Conservation (phyloP, 352 stramenopile genomes). For the Globisporangium parvum region DNA sequence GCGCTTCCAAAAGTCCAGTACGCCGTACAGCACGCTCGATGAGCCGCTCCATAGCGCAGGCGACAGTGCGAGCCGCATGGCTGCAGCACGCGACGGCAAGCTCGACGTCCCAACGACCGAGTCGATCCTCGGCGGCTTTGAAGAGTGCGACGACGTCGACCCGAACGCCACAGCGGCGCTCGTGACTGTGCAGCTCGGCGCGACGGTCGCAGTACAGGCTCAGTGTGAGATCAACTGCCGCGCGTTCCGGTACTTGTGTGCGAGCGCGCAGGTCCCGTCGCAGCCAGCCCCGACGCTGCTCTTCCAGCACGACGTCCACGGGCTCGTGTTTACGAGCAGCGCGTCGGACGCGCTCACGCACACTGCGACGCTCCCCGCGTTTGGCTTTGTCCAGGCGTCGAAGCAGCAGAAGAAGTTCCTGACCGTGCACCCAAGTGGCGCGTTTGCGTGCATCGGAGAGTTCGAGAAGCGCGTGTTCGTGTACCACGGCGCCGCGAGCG, state of each 20-base stretch:
- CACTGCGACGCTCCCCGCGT: conserved; percentile 55
- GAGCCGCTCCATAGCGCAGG: conserved; percentile 38
- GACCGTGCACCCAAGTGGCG: conserved; percentile 38
- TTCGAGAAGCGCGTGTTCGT: conserved; percentile 75
- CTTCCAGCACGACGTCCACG: conserved; percentile 82
- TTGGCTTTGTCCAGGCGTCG: conserved; percentile 82
- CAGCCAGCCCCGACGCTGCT: conserved; percentile 30
- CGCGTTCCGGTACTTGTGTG: conserved; percentile 57
- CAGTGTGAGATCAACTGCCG: conserved; percentile 61
- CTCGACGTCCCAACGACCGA: conserved; percentile 68
- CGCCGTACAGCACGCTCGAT: conserved; percentile 67
- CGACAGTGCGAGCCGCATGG: conserved; percentile 20
- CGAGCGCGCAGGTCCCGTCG: conserved; percentile 16
- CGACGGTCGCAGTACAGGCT: conserved; percentile 28
- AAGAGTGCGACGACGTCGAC: conserved; percentile 78
- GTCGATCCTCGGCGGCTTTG: conserved; percentile 69
- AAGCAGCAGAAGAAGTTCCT: conserved; percentile 87
- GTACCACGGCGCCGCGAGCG: conserved; percentile 38
- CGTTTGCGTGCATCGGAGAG: conserved; percentile 70
- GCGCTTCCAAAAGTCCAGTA: conserved; percentile 79
- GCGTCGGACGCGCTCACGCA: conserved; percentile 33
- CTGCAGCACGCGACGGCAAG: conserved; percentile 22
- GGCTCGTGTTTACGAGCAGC: conserved; percentile 38
- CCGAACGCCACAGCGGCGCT: conserved; percentile 61
- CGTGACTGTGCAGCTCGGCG: conserved; percentile 32